Percentiles rank a stretch among this genome's conserved stretches.
phyloP scores from a whole-genome alignment of 306 rosid species.

The Trifolium repens region DNA sequence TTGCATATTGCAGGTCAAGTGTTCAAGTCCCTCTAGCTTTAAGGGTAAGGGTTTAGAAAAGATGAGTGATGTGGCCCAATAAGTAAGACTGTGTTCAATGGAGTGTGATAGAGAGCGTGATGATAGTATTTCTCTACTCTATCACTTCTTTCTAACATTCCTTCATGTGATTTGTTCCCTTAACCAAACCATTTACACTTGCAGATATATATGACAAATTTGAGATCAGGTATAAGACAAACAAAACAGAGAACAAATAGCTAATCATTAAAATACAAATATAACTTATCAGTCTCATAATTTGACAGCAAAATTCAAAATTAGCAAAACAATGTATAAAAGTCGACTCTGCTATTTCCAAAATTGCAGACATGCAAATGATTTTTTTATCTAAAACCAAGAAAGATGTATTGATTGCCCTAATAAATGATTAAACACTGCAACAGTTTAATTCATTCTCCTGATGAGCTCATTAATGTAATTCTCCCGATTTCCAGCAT shows the following conservation, averaged over 20 bases:
- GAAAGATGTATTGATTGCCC: conserved; percentile 15
- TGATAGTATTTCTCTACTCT: too few relatives aligned
- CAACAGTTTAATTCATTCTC: conserved; percentile 66
- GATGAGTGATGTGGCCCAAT: too few relatives aligned
- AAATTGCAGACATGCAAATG: conserved; percentile 35
- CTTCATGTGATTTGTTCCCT: too few relatives aligned
- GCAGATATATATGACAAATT: too few relatives aligned
- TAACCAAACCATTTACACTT: too few relatives aligned
- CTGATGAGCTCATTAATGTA: conserved; percentile 85
- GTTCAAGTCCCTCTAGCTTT: too few relatives aligned
- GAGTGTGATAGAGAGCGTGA: too few relatives aligned
- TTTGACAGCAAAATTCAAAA: conserved; percentile 40
- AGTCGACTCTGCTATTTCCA: conserved; percentile 35
- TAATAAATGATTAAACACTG: not conserved
- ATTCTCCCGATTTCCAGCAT: conserved; percentile 92
- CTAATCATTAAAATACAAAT: conserved; percentile 2
- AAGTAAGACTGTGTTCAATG: too few relatives aligned
- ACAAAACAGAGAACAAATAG: not conserved
- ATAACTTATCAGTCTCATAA: conserved; percentile 33
- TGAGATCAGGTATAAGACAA: not conserved
- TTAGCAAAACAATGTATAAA: conserved; percentile 14
- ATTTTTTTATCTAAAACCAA: conserved; percentile 35
- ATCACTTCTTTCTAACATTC: too few relatives aligned
- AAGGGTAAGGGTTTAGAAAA: too few relatives aligned
- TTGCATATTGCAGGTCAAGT: too few relatives aligned